Base-by-base conservation (phyloP, 2,329 filamentous ascomycete species). In the Paramyrothecium roridum region DNA sequence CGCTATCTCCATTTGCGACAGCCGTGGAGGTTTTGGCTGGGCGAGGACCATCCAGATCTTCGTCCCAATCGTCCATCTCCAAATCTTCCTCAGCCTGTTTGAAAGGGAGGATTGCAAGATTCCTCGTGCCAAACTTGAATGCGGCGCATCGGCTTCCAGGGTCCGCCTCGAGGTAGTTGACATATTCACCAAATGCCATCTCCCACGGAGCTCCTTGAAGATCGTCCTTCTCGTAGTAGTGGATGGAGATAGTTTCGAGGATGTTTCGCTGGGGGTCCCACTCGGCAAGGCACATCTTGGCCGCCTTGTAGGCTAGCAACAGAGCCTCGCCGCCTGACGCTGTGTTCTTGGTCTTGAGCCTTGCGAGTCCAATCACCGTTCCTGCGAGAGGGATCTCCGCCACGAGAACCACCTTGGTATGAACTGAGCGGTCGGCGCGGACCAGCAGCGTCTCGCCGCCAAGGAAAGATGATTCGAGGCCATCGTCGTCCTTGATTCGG, bases 191-290 rank as follows among this genome's bases (percentile, higher is more conserved):
- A 65, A 96, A 76, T 54, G 88, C 83, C 52, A 88, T 82, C 52
- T 89, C 86, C 88, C 92, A 97, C 0, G 93, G 93, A 59, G 85
- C 89, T 53, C 88, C 86, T 61, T 89, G 85, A 58, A 93, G 79
- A 68, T 96, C 93, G 67, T 97, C 93, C 70, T 95, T 90, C 72
- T 99, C 95, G 75, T 98, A 99, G 79, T 93, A 98, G 76, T 99
- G 95, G 65, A 99, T 93, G 52, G 93, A 98, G 59, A 95, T 85
- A 53, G 93, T 98, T 64, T 88, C 87, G 64, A 98, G 86, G 52
- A 84, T 84, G 72, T 90, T 82, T 62, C 85, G 86, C 69, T 89
- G 85, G 10, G 91, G 86, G 69, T 98, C 91, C 95, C 95, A 99
- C 76, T 97, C 91, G 54, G 96, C 81, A 71, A 99, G 79, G 72